A percentile compares a stretch with the other conserved stretches of the same genome.
phyloP scores from a whole-genome alignment of 805 yeast genomes.

The Saitoella complicata region DNA sequence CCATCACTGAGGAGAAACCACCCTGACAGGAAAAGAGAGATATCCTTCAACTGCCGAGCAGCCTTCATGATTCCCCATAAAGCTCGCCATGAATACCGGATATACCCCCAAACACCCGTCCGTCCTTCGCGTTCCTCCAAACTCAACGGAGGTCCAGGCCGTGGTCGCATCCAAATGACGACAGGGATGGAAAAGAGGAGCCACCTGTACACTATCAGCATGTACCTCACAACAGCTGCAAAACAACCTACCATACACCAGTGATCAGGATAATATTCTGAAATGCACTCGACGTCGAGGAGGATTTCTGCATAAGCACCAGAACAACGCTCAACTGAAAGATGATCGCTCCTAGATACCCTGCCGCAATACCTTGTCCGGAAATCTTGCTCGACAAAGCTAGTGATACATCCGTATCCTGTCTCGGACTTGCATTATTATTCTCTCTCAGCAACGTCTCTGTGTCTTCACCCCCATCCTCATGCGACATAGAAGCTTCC shows the following conservation, averaged over 20 bases:
- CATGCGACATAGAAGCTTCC: too few relatives aligned
- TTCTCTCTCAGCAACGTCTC: too few relatives aligned
- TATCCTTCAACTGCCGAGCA: conserved; percentile 46
- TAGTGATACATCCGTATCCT: not conserved
- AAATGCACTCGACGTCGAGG: conserved; percentile 28
- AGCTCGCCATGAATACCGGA: conserved; percentile 48
- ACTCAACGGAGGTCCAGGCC: conserved; percentile 26
- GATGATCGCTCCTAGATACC: conserved; percentile 50
- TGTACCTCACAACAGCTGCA: too few relatives aligned
- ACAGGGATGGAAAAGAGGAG: conserved; percentile 51
- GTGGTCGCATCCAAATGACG: conserved; percentile 28
- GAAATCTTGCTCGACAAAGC: conserved; percentile 26
- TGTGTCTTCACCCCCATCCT: too few relatives aligned
- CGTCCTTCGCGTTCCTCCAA: conserved; percentile 7
- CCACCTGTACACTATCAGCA: conserved; percentile 27
- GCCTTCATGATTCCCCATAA: conserved; percentile 39
- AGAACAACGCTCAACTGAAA: conserved; percentile 41
- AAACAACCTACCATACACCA: conserved; percentile 37
- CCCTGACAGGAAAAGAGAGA: conserved; percentile 46
- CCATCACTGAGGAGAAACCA: conserved; percentile 71
- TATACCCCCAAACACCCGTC: conserved; percentile 20
- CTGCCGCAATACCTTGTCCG: conserved; percentile 56
- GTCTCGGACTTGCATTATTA: too few relatives aligned
- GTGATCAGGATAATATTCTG: conserved; percentile 46
- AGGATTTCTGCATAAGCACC: conserved; percentile 26